Evolutionary conservation across 2,329 filamentous ascomycete species (phyloP).

Genomic region (Cryphonectria parasitica): DNA sequence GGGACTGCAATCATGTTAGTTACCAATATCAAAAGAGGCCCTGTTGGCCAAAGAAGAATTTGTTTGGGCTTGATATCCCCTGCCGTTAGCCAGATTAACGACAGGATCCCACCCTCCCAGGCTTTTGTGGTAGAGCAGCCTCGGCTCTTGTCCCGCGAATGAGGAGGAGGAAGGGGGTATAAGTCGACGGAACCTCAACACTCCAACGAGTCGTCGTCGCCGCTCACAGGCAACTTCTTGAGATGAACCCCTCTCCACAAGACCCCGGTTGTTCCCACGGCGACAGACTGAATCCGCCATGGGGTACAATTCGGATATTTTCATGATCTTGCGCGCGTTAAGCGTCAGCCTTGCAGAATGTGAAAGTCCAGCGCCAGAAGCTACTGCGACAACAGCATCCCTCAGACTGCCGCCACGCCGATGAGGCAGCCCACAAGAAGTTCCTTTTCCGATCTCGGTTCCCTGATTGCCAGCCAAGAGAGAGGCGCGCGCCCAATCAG

Average conservation of each 20-base stretch:
- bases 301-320: conserved; percentile 19
- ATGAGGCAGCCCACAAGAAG: conserved; percentile 14
- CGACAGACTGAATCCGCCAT: conserved; percentile 17
- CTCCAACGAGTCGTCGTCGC: conserved; percentile 5
- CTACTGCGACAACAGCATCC: conserved; percentile 7
- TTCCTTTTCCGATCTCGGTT: conserved; percentile 2
- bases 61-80: conserved; percentile 11
- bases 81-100: conserved; percentile 3
- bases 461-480: neutral
- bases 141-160: conserved; percentile 14
- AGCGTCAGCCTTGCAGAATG: conserved; percentile 11
- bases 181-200: neutral
- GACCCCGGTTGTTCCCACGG: conserved; percentile 21
- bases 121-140: conserved; percentile 24
- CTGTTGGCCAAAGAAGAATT: neutral
- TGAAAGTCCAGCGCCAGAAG: neutral
- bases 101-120: conserved; percentile 27
- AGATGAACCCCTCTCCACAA: conserved; percentile 14
- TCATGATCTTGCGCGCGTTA: conserved; percentile 20
- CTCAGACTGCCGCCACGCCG: conserved; percentile 16
- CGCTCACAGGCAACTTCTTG: conserved; percentile 9
- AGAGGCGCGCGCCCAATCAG: neutral
- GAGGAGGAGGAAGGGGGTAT: neutral
- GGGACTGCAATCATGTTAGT: conserved; percentile 6
- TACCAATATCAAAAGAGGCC: neutral